Conservation (phyloP, 1,284 basidiomycete genomes). For the Apiotrichum akiyoshidainum region DNA sequence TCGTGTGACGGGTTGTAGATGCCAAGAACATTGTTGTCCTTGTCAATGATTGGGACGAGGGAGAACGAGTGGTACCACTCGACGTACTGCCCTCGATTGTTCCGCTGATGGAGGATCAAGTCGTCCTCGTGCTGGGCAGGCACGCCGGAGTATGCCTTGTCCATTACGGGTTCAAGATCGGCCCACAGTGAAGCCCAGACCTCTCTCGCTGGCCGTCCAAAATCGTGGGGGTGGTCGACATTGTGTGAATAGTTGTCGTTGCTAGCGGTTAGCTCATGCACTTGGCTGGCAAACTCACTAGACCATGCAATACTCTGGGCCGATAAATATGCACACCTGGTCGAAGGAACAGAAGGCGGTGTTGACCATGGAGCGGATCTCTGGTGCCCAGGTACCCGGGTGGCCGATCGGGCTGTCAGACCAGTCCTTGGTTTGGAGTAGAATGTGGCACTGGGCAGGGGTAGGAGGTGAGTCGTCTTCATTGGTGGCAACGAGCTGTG, state of each 20-base stretch:
- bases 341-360: conserved; percentile 1
- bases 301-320: conserved; percentile 34
- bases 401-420: conserved; percentile 33
- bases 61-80: conserved; percentile 43
- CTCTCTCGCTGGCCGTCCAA: conserved; percentile 30
- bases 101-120: conserved; percentile 23
- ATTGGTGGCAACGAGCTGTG: too few relatives aligned
- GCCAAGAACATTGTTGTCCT: conserved; percentile 16
- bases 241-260: conserved; percentile 32
- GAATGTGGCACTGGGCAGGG: conserved; percentile 20
- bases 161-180: conserved; percentile 22
- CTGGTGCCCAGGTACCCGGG: conserved; percentile 17
- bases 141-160: conserved; percentile 22
- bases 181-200: conserved; percentile 34
- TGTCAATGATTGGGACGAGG: conserved; percentile 33
- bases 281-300: conserved; percentile 22
- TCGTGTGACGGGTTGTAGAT: conserved; percentile 25
- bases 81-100: conserved; percentile 20
- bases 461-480: neutral
- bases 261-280: conserved; percentile 18
- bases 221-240: conserved; percentile 31
- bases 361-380: conserved; percentile 6
- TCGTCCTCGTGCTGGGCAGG: conserved; percentile 28
- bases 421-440: conserved; percentile 39
- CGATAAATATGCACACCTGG: conserved; percentile 35